phyloP scores from a whole-genome alignment of 2,329 filamentous ascomycete genomes.

The Botrytis pseudocinerea region DNA sequence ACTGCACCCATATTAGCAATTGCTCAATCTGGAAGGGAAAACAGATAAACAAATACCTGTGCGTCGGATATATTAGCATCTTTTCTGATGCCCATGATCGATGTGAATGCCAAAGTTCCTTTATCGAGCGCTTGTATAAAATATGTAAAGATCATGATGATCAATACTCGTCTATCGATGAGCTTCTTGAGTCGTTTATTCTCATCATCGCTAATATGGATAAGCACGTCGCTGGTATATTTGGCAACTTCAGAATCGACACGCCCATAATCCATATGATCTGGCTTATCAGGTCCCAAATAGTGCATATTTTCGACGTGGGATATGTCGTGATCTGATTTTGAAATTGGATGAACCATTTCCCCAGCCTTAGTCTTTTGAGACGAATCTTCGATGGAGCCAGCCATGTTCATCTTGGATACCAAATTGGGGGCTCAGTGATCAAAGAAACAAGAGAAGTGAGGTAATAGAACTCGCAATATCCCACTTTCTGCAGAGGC shows the following conservation, averaged over 20 bases:
- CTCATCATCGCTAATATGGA: constrained; percentile 61
- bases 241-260: constrained; percentile 71
- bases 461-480: not conserved
- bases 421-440: not conserved
- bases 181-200: constrained; percentile 60
- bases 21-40: constrained; percentile 55
- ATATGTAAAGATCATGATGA: constrained; percentile 66
- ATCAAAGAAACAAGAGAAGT: no score
- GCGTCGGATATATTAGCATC: constrained; percentile 45
- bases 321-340: constrained; percentile 8
- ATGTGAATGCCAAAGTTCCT: constrained; percentile 37
- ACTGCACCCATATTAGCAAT: constrained; percentile 27
- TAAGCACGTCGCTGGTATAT: constrained; percentile 58
- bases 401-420: not conserved
- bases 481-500: not conserved
- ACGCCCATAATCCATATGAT: constrained; percentile 56
- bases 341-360: not conserved
- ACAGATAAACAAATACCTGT: constrained; percentile 52
- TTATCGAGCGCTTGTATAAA: constrained; percentile 45
- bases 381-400: not conserved
- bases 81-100: constrained; percentile 36
- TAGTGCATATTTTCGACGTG: not conserved
- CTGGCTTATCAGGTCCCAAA: constrained; percentile 41
- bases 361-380: not conserved
- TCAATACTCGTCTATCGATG: constrained; percentile 67